A percentile compares a stretch with the other conserved stretches of the same genome.
These are phyloP conservation scores for Eurotiales sp. DNA, from an alignment of 2,329 filamentous ascomycete genomes.

Conservation along the genomic window DNA sequence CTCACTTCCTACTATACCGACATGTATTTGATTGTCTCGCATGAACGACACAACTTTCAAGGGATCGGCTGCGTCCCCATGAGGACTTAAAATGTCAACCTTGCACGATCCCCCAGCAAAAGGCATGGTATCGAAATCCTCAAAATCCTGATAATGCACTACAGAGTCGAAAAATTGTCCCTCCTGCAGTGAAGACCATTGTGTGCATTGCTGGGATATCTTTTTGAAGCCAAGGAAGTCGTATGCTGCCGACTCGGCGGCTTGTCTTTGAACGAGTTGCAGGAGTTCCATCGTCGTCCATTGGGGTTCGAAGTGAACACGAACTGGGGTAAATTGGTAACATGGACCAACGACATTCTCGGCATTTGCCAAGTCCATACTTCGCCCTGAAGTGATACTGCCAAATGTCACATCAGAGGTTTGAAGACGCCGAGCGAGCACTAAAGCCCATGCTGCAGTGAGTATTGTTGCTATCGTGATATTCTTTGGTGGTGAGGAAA, in stretches of 20 bases:
- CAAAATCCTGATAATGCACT: slow-evolving; percentile 56
- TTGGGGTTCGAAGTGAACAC: slow-evolving; percentile 48
- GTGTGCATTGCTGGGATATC: slow-evolving; percentile 46
- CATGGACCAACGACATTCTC: slow-evolving; percentile 56
- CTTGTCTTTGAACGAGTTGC: slow-evolving; percentile 50
- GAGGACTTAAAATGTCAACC: slow-evolving; percentile 59
- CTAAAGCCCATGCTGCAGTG: slow-evolving; percentile 65
- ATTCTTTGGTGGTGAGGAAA: slow-evolving; percentile 26
- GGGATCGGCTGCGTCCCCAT: slow-evolving; percentile 44
- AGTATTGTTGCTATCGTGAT: slow-evolving; percentile 60
- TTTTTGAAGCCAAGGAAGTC: slow-evolving; percentile 52
- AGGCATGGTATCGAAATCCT: slow-evolving; percentile 55
- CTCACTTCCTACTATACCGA: slow-evolving; percentile 53
- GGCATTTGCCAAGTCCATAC: slow-evolving; percentile 57
- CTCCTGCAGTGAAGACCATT: slow-evolving; percentile 35
- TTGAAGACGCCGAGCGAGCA: slow-evolving; percentile 60
- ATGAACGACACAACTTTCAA: slow-evolving; percentile 42
- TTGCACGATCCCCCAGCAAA: slow-evolving; percentile 33
- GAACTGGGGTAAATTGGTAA: slow-evolving; percentile 48
- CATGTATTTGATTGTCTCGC: slow-evolving; percentile 58
- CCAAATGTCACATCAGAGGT: slow-evolving; percentile 77
- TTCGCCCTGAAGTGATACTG: slow-evolving; percentile 75
- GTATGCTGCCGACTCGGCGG: slow-evolving; percentile 49
- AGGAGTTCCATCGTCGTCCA: slow-evolving; percentile 52
- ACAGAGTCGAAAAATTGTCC: slow-evolving; percentile 53